Conservation (phyloP, 257 asterid genomes). For the Datura wrightii region DNA sequence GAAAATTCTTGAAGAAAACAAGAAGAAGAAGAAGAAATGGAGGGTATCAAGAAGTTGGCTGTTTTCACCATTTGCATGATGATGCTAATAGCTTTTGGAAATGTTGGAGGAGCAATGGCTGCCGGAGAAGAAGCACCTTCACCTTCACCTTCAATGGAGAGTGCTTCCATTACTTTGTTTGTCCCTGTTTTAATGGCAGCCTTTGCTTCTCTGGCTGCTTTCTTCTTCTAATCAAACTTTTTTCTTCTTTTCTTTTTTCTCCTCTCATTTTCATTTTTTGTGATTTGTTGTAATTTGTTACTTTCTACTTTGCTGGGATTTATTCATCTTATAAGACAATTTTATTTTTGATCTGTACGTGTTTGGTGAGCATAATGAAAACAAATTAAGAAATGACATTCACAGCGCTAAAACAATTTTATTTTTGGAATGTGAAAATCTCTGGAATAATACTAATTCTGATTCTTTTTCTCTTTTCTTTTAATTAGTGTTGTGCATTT, state of each 20-base stretch:
- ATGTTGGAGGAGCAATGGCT: conserved; percentile 26
- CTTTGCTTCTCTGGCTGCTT: conserved; percentile 25
- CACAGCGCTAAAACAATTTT: background rate
- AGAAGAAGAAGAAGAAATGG: background rate
- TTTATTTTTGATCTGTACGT: background rate
- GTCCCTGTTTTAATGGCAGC: background rate
- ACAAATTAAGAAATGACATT: background rate
- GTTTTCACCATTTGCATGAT: conserved; percentile 16
- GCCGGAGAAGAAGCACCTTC: conserved; percentile 21
- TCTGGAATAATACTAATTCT: too few relatives aligned
- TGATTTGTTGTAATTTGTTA: background rate
- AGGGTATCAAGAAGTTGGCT: background rate
- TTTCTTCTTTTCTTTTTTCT: background rate
- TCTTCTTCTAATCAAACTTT: background rate
- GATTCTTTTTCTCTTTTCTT: background rate
- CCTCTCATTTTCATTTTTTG: background rate
- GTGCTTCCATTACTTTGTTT: conserved; percentile 6
- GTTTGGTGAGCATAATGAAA: background rate
- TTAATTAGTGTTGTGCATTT: background rate
- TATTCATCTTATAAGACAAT: background rate
- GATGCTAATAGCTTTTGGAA: background rate
- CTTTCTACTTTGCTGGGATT: background rate
- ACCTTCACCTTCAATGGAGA: conserved; percentile 30
- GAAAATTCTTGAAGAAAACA: background rate
- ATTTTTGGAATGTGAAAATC: too few relatives aligned